Evolutionary conservation across 805 yeast genomes (phyloP).

Genomic region (Saccharomycopsis amapae): DNA sequence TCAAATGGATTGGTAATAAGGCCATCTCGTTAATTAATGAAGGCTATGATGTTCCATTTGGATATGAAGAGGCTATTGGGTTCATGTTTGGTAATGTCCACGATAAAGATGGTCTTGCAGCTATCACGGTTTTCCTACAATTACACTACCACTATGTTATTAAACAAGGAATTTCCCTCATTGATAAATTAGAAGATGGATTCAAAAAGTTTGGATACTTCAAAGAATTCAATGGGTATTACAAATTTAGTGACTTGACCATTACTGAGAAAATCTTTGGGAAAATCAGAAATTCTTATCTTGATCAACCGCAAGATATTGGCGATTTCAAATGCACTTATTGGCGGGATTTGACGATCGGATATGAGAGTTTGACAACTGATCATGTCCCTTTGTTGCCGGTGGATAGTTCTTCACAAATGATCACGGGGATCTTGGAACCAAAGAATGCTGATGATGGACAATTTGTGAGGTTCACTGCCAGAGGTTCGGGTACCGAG

Average conservation of each 20-base stretch:
- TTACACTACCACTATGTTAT: constrained; percentile 31
- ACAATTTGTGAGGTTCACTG: constrained; percentile 61
- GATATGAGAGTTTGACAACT: constrained; percentile 64
- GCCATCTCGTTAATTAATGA: constrained; percentile 61
- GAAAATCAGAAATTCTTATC: constrained; percentile 37
- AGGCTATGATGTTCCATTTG: constrained; percentile 77
- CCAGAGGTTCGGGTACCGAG: constrained; percentile 94
- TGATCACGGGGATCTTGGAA: constrained; percentile 64
- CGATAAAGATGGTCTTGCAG: constrained; percentile 91
- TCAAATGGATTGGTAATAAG: constrained; percentile 94
- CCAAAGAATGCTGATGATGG: constrained; percentile 22
- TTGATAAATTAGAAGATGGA: constrained; percentile 42
- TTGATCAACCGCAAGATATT: constrained; percentile 38
- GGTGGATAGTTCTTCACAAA: constrained; percentile 65
- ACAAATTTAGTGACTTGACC: constrained; percentile 48
- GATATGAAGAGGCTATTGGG: constrained; percentile 93
- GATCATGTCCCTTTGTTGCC: constrained; percentile 61
- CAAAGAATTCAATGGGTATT: constrained; percentile 84
- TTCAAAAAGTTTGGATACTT: constrained; percentile 67
- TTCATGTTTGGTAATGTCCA: constrained; percentile 79
- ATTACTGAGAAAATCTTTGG: constrained; percentile 51
- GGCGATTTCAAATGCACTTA: constrained; percentile 51
- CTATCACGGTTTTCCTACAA: constrained; percentile 69
- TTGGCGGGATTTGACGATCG: constrained; percentile 83
- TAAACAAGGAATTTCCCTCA: constrained; percentile 32